Conservation (phyloP, 2,329 filamentous ascomycete genomes). For the Ambrosiella cleistominuta region DNA sequence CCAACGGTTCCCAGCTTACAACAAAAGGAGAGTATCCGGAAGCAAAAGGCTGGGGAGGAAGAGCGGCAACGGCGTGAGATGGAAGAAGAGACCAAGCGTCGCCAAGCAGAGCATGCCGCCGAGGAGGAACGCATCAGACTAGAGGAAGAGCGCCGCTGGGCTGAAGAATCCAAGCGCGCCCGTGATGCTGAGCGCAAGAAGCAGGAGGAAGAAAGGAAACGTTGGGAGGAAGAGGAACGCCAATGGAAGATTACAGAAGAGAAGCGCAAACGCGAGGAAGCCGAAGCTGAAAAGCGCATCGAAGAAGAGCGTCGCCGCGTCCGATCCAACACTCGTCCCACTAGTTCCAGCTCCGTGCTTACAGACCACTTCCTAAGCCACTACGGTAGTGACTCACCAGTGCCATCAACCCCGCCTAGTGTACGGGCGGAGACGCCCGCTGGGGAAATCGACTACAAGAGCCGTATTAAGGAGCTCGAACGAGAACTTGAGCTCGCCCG, state of each 20-base stretch:
- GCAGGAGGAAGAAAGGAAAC: constrained; percentile 49
- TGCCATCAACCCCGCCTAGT: constrained; percentile 45
- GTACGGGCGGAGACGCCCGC: constrained; percentile 20
- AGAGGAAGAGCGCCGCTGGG: constrained; percentile 51
- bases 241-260: constrained; percentile 66
- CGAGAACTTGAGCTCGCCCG: constrained; percentile 45
- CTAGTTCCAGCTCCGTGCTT: constrained; percentile 20
- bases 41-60: constrained; percentile 39
- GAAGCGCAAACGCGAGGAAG: constrained; percentile 51
- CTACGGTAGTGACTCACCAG: constrained; percentile 56
- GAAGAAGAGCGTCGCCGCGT: constrained; percentile 48
- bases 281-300: constrained; percentile 49
- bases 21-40: constrained; percentile 60
- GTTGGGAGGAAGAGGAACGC: constrained; percentile 61
- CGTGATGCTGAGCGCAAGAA: constrained; percentile 43
- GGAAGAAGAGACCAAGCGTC: constrained; percentile 33
- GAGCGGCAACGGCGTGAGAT: constrained; percentile 38
- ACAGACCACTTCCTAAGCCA: constrained; percentile 33
- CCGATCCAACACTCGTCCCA: constrained; percentile 23
- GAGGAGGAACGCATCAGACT: constrained; percentile 44
- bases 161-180: constrained; percentile 42
- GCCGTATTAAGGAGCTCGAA: constrained; percentile 66
- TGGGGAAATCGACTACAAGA: constrained; percentile 34
- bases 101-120: constrained; percentile 29
- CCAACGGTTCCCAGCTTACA: constrained; percentile 65